These are phyloP conservation scores for Coemansia sp. DNA, from an alignment of 192 early-diverging fungal genomes.

Conservation along the genomic window DNA sequence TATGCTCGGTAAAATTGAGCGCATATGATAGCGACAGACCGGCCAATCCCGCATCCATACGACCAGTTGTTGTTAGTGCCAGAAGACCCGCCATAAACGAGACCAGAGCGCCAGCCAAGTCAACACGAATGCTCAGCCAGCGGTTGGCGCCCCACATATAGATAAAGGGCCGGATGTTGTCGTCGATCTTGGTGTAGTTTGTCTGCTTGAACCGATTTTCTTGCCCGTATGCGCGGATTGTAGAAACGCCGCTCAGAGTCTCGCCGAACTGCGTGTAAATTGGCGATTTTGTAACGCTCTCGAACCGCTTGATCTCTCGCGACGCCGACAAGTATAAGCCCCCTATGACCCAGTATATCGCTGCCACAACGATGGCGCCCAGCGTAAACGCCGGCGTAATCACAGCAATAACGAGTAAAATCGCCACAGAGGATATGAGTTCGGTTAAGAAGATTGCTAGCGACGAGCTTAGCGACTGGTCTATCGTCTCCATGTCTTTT, in stretches of 20 bases:
- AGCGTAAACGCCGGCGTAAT: constrained; percentile 57
- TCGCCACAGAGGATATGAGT: constrained; percentile 37
- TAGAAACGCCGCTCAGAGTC: constrained; percentile 61
- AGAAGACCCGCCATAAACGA: constrained; percentile 74
- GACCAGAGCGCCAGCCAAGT: constrained; percentile 56
- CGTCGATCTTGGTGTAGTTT: constrained; percentile 71
- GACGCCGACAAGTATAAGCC: constrained; percentile 68
- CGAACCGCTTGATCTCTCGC: constrained; percentile 78
- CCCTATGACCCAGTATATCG: constrained; percentile 57
- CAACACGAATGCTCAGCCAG: constrained; percentile 75
- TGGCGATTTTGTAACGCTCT: constrained; percentile 70
- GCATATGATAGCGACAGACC: constrained; percentile 71
- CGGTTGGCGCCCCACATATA: constrained; percentile 71
- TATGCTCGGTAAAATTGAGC: constrained; percentile 72
- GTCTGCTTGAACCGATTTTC: constrained; percentile 68
- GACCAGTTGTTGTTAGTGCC: constrained; percentile 75
- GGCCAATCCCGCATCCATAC: constrained; percentile 69
- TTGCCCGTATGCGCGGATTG: constrained; percentile 68
- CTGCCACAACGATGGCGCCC: constrained; percentile 54
- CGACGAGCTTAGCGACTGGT: constrained; percentile 77
- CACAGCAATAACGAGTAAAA: constrained; percentile 54
- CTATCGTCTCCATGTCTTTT: constrained; percentile 73
- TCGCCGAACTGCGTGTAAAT: constrained; percentile 70
- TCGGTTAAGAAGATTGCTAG: constrained; percentile 57
- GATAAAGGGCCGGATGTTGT: constrained; percentile 78